Base-by-base conservation (phyloP, 106 monocot genomes). In the Dendrobium huoshanense region DNA sequence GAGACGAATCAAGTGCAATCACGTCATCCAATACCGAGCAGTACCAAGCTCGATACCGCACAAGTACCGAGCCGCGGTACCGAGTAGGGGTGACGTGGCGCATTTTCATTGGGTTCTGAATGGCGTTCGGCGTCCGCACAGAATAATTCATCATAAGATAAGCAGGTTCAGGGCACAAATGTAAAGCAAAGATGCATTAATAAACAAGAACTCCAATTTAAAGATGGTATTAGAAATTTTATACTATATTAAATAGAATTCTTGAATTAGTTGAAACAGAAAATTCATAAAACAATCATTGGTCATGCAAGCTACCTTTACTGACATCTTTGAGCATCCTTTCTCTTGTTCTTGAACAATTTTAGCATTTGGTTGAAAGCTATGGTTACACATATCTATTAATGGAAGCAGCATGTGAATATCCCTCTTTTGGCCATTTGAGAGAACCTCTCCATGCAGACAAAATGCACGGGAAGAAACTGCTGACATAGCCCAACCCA, bases 401-500 rank as follows among this genome's bases (percentile, higher is more conserved):
- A 99, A 87, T 43, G 98, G 98, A 86, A 99, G 95, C 79, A 99
- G 72, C 95, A 95, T 91, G 49, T 92, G 98, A 41, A 86, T 68
- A 77, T 91, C 85, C 74, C 72, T 42, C 42, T 77, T 64, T 19
- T 79, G 55, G 40, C 85, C 88, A 77, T 80, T 55, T 19, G 75
- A 33, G 80, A 78, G 77, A 37, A 24, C 78, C 33, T 82, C 77
- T 55, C 87, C 84, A 84, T 89, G 88, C 80, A 98, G 77, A 56
- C 95, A 89, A 83, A 99, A 99, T n/a, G 98, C 98, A 79, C 98
- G 86, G 75, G 98, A 95, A 85, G 98, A 95, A 41, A 93, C 98
- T 84, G 95, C 92, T 79, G 98, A 91, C 95, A 99, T 91, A 54
- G 98, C 95, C 95, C 98, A 99, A 22, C 98, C 98, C 78, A 99